Percentiles rank a stretch among this genome's conserved stretches.
Conservation (phyloP, 495 filamentous ascomycete genomes). For the Tuber umbilicatum region DNA sequence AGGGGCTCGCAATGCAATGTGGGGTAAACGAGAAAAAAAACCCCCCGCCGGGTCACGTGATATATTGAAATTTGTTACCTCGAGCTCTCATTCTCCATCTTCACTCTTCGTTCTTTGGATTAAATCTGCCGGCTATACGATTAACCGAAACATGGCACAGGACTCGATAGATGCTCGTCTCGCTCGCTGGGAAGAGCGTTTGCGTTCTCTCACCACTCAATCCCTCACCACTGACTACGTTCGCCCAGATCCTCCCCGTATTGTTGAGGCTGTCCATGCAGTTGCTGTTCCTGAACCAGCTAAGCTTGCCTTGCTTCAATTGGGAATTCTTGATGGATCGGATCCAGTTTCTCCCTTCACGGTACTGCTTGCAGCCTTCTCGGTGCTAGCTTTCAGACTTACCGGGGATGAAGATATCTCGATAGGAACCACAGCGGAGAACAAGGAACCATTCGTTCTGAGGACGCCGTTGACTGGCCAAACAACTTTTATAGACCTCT, state of each 20-base stretch:
- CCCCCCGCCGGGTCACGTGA: not conserved
- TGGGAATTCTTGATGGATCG: constrained; percentile 43
- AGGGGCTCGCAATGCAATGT: too few relatives aligned
- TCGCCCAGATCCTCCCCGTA: constrained; percentile 43
- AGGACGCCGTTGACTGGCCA: constrained; percentile 45
- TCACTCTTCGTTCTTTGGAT: not conserved
- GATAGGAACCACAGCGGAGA: constrained; percentile 47
- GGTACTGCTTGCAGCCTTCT: constrained; percentile 48
- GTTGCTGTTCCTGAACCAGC: constrained; percentile 44
- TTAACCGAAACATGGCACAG: not conserved
- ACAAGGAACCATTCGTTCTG: constrained; percentile 50
- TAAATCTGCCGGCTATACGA: not conserved
- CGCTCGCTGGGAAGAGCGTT: constrained; percentile 48
- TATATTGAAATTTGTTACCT: not conserved
- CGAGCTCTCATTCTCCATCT: not conserved
- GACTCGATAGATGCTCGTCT: constrained; percentile 44
- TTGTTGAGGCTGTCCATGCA: constrained; percentile 50
- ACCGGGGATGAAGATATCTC: constrained; percentile 53
- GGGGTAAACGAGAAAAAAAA: not conserved
- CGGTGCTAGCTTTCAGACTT: constrained; percentile 48
- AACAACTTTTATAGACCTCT: constrained; percentile 46
- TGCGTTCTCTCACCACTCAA: constrained; percentile 49
- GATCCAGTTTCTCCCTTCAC: constrained; percentile 46
- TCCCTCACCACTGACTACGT: constrained; percentile 51
- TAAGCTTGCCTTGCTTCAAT: constrained; percentile 45